Base-by-base conservation (phyloP, 2,329 filamentous ascomycete genomes). In the Dryadomyces quercus-mongolicae region DNA sequence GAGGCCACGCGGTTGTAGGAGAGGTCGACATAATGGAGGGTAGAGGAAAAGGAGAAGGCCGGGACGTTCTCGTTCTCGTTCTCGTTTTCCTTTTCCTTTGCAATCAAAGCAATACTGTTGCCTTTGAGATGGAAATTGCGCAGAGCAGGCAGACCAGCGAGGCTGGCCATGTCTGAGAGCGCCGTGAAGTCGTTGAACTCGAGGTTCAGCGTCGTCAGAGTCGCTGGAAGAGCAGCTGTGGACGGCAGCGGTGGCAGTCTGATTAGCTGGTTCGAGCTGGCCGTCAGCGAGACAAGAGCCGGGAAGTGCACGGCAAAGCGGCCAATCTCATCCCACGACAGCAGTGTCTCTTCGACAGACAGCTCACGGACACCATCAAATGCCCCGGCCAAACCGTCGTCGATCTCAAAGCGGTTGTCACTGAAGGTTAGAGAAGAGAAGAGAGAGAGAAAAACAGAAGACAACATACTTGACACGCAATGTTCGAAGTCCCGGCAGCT, bases 91-190 rank as follows among this genome's bases (percentile, higher is more conserved):
- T n/a, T n/a, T n/a, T n/a, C n/a, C n/a, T n/a, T n/a, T n/a, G n/a
- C n/a, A n/a, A n/a, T n/a, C n/a, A n/a, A n/a, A 16, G 71, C 70
- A 58, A 95, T 86, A 51, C 73, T 75, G 69, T 94, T 95, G 51
- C 84, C 82, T 61, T 95, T 92, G 52, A 97, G 75, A 52, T 90
- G 78, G 0, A 84, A 70, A 53, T 75, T 80, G 50, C 77, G 76
- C 13, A 87, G 73, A 36, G 71, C 69, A 1, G 65, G 63, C 22
- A 86, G 67, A 21, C 64, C 59, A 2, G 74, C 62, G 5, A 92
- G 72, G 25, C 75, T 70, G 2, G 70, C 65, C 3, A 91, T 60
- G 50, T 83, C 78, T 1, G 74, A 69, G 20, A 91, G 65, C 8
- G 73, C 70, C 1, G 71, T 72, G 63, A 93, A 84, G 31, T 76